Conservation (phyloP, 192 early-diverging fungal genomes). For the Backusella australiensis region DNA sequence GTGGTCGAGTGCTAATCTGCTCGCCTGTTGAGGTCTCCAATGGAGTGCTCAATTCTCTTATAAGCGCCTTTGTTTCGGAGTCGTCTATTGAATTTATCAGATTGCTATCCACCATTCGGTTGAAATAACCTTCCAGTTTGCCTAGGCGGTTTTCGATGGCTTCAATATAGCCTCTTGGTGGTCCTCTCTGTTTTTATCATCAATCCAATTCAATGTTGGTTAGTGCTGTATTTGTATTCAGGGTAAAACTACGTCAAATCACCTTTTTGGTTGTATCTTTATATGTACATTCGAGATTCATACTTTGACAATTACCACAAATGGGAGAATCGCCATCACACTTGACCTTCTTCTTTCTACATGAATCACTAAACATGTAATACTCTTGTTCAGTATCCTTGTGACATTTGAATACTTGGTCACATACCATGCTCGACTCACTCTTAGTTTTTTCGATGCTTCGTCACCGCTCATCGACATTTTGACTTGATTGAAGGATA, state of each 20-base stretch:
- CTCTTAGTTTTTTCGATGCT: constrained; percentile 31
- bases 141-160: constrained; percentile 73
- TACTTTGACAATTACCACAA: constrained; percentile 74
- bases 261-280: constrained; percentile 52
- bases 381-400: not conserved
- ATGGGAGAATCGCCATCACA: constrained; percentile 71
- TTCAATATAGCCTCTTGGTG: constrained; percentile 85
- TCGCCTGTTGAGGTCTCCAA: constrained; percentile 33
- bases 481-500: not conserved
- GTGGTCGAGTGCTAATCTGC: constrained; percentile 21
- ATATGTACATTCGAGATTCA: constrained; percentile 64
- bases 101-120: constrained; percentile 42
- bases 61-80: constrained; percentile 28
- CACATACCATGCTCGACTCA: constrained; percentile 36
- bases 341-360: constrained; percentile 80
- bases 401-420: not conserved
- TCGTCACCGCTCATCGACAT: constrained; percentile 13
- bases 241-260: not conserved
- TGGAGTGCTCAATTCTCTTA: constrained; percentile 32
- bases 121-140: constrained; percentile 64
- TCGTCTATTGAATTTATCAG: constrained; percentile 30
- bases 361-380: constrained; percentile 57
- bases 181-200: constrained; percentile 57
- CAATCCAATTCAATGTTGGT: not conserved
- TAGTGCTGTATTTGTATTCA: constrained; percentile 6